Evolutionary conservation across 139 green algal genomes (phyloP), one percentile per base, ranked within the genome.

Genomic region (Volvox africanus): DNA sequence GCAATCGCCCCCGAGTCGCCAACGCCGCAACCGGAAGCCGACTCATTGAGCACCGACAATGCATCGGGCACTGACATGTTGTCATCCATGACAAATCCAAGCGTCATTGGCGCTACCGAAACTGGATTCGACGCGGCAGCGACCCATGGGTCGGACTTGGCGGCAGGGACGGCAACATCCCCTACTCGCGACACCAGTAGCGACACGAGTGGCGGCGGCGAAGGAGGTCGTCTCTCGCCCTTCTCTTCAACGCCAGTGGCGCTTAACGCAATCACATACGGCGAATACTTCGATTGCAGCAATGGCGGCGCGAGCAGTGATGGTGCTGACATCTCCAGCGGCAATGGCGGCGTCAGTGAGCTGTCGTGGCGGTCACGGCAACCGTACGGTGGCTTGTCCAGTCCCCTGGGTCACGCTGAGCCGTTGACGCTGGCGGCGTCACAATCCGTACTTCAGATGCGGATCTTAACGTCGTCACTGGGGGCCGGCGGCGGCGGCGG

Each of bases 341-440:
- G 30, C 76, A 82, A 6, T 35, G 71, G 21, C 71, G n/a, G 71
- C 71, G 71, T 35, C 71, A 19, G 28, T 30, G 71, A 80, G 28
- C 71, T 32, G 28, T 30, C 71, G 28, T 80, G 19, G 71, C 71
- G 71, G 28, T n/a, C 71, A 3, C 44, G 44, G 44, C 44, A 55
- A 55, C 65, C 65, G 65, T 73, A 73, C 65, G 65, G 2, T 12
- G 65, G 21, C 65, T 26, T 16, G 24, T 28, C 65, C 65, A 73
- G 21, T 9, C 50, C 75, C 20, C 75, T 61, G 28, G 61, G 30
- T 24, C 20, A 68, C 26, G 33, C 68, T 16, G 83, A 80, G 67
- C 83, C 83, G 0, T 37, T 89, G 14, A 89, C 83, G 26, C 67
- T 89, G 82, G 82, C 83, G 83, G 83, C 83, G 36, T 80, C 82